Conservation (phyloP, 257 asterid genomes). For the Plectranthus barbatus region DNA sequence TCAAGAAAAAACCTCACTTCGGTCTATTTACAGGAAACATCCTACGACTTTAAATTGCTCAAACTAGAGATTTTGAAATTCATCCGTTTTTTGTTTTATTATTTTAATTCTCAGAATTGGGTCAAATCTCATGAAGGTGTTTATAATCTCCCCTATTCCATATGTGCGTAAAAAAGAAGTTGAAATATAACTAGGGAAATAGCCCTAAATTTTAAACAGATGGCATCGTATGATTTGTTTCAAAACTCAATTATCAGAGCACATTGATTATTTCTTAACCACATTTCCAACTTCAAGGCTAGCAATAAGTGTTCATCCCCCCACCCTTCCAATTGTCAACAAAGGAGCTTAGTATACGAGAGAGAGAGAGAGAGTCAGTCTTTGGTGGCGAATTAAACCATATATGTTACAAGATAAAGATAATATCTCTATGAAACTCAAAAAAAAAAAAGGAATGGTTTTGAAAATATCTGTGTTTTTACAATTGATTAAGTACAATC, state of each 20-base stretch:
- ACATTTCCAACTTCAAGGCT: not conserved
- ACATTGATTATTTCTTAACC: not conserved
- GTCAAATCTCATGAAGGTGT: not conserved
- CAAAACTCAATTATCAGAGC: not conserved
- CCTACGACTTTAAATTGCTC: not conserved
- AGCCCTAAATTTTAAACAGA: not conserved
- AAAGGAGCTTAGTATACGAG: not conserved
- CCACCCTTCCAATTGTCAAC: not conserved
- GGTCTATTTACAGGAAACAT: not conserved
- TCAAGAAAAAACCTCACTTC: not conserved
- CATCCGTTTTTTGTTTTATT: not conserved
- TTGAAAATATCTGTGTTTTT: no score
- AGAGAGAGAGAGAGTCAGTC: not conserved
- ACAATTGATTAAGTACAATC: no score
- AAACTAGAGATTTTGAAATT: not conserved
- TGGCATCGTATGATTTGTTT: not conserved
- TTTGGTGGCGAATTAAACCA: not conserved
- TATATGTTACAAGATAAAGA: not conserved
- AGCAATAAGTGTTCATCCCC: not conserved
- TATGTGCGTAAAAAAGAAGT: not conserved
- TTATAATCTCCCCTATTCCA: no score
- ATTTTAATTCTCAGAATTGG: not conserved
- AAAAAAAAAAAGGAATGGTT: not conserved
- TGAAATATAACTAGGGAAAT: not conserved
- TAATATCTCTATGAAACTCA: not conserved